phyloP scores from a whole-genome alignment of 768 basidiomycete genomes.

The Panaeolus papilionaceus region DNA sequence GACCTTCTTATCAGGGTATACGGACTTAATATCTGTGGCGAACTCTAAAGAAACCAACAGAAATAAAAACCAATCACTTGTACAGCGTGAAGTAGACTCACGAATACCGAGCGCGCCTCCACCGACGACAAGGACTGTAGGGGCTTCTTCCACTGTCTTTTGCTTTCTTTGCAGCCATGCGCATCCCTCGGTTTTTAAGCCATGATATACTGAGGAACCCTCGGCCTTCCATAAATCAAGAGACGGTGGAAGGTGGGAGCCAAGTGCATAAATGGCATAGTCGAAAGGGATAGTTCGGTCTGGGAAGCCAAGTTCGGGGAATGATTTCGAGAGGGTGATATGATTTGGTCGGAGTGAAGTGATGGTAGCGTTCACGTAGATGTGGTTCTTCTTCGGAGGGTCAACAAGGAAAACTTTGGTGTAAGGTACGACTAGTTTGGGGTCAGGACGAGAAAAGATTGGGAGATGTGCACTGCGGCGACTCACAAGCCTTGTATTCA shows the following conservation, averaged over 20 bases:
- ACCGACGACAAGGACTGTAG: conserved; percentile 67
- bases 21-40: conserved; percentile 63
- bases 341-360: conserved; percentile 43
- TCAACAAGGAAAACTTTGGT: conserved; percentile 48
- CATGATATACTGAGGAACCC: conserved; percentile 35
- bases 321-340: conserved; percentile 52
- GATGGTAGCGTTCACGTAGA: conserved; percentile 53
- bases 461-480: neutral
- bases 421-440: conserved; percentile 56
- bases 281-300: conserved; percentile 51
- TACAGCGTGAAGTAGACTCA: no score
- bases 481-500: conserved; percentile 69
- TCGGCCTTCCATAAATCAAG: conserved; percentile 56
- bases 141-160: conserved; percentile 48
- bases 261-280: conserved; percentile 66
- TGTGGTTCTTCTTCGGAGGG: conserved; percentile 31
- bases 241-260: conserved; percentile 59
- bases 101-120: conserved; percentile 79
- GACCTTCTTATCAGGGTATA: conserved; percentile 57
- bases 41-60: no score
- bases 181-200: conserved; percentile 55
- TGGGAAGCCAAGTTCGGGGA: conserved; percentile 51
- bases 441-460: neutral
- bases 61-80: no score
- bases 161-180: conserved; percentile 60